A percentile compares a stretch with the other conserved stretches of the same genome.
These are phyloP conservation scores for Rubia balearica DNA, from an alignment of 305 asterid species.

Conservation along the genomic window DNA sequence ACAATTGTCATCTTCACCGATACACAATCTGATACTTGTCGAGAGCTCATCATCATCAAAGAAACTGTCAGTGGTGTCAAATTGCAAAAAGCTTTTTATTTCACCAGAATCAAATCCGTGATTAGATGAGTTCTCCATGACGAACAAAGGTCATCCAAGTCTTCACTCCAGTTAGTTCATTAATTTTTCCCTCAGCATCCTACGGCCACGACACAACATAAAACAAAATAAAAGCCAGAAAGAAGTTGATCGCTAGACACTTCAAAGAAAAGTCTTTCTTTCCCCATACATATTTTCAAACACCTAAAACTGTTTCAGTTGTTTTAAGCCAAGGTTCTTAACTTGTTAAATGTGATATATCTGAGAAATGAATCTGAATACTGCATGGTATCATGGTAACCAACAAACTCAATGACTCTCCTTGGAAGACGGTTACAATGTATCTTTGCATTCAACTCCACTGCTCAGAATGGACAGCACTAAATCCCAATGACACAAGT, in stretches of 20 bases:
- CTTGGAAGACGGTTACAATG: neutral
- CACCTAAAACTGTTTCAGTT: neutral
- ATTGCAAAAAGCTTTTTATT: constrained; percentile 10
- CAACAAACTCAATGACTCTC: neutral
- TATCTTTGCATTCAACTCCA: neutral
- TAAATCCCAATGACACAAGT: neutral
- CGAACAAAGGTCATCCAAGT: neutral
- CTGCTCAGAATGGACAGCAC: neutral
- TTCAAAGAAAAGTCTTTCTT: neutral
- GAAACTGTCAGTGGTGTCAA: constrained; percentile 14
- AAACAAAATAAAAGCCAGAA: constrained; percentile 6
- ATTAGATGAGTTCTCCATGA: constrained; percentile 18
- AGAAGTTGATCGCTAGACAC: neutral
- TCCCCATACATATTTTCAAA: neutral
- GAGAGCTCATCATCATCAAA: constrained; percentile 19
- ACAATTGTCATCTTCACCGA: constrained; percentile 20
- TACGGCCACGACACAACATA: neutral
- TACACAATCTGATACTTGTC: neutral
- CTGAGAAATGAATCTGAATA: neutral
- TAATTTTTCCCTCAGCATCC: neutral
- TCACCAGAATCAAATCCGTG: constrained; percentile 15
- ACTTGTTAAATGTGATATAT: neutral
- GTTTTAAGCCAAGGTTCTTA: neutral
- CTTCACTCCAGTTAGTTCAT: constrained; percentile 1
- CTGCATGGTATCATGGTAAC: neutral